Percentiles rank a stretch among this genome's conserved stretches.
phyloP scores from a whole-genome alignment of 805 yeast genomes.

The Yarrowia deformans region DNA sequence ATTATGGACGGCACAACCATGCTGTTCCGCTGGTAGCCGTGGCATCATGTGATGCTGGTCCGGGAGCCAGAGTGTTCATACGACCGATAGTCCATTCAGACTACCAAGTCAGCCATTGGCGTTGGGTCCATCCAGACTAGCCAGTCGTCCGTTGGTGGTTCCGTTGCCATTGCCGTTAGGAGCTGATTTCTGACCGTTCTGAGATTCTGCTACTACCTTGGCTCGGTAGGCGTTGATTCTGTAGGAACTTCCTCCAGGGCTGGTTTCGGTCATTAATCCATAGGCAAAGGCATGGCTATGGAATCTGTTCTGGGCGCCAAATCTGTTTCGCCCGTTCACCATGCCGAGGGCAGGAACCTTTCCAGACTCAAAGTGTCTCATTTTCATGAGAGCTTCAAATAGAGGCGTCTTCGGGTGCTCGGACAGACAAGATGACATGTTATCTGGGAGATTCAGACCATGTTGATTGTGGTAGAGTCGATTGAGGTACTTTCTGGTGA shows the following conservation, averaged over 20 bases:
- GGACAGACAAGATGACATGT: not conserved
- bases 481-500: conserved; percentile 3
- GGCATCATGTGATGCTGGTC: no score
- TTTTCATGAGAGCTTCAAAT: conserved; percentile 9
- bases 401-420: not conserved
- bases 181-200: not conserved
- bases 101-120: not conserved
- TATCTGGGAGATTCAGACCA: conserved; percentile 11
- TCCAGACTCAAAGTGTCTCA: conserved; percentile 6
- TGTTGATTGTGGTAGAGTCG: not conserved
- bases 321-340: not conserved
- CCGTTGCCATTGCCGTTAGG: no score
- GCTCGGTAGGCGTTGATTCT: not conserved
- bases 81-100: not conserved
- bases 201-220: not conserved
- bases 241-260: not conserved
- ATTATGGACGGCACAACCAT: not conserved
- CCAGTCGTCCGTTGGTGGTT: not conserved
- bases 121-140: not conserved
- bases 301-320: not conserved
- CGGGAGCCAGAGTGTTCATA: not conserved
- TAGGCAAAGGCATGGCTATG: conserved; percentile 2
- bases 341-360: not conserved
- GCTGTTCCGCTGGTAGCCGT: not conserved
- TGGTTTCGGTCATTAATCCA: not conserved